Evolutionary conservation across 176 grass and related monocot genomes (phyloP).

Genomic region (Carex cristatella): DNA sequence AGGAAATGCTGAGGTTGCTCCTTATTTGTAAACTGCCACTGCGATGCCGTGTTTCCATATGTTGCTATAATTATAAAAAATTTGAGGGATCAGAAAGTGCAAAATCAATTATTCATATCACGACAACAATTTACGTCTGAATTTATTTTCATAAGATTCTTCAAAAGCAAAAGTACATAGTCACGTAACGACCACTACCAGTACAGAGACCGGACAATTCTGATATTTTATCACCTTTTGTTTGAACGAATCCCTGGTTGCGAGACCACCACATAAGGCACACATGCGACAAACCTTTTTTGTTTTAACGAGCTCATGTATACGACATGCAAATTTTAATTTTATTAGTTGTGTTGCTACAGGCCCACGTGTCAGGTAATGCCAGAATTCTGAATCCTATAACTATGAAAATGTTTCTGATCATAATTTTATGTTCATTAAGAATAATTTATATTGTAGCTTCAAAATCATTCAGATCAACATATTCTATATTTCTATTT

Average conservation of each 20-base stretch:
- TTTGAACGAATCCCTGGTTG: not conserved
- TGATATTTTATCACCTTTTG: not conserved
- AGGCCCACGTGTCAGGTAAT: not conserved
- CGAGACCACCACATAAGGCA: not conserved
- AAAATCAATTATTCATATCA: not conserved
- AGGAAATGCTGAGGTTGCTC: slow-evolving; percentile 9
- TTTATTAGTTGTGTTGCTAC: not conserved
- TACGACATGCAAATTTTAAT: not conserved
- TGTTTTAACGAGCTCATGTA: not conserved
- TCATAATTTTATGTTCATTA: not conserved
- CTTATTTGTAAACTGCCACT: slow-evolving; percentile 8
- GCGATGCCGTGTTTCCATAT: not conserved
- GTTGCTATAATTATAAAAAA: slow-evolving; percentile 5
- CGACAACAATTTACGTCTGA: not conserved
- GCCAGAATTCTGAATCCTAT: not conserved
- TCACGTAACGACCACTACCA: not conserved
- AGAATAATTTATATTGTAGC: not conserved
- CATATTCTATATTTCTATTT: not conserved
- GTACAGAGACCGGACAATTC: not conserved
- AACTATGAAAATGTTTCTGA: not conserved
- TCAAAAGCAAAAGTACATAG: not conserved
- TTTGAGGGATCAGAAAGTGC: slow-evolving; percentile 9
- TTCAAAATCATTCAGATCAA: not conserved
- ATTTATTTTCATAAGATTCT: not conserved
- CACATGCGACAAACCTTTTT: not conserved